Evolutionary conservation across 2,329 filamentous ascomycete genomes (phyloP).

Genomic region (Curvularia sp.): DNA sequence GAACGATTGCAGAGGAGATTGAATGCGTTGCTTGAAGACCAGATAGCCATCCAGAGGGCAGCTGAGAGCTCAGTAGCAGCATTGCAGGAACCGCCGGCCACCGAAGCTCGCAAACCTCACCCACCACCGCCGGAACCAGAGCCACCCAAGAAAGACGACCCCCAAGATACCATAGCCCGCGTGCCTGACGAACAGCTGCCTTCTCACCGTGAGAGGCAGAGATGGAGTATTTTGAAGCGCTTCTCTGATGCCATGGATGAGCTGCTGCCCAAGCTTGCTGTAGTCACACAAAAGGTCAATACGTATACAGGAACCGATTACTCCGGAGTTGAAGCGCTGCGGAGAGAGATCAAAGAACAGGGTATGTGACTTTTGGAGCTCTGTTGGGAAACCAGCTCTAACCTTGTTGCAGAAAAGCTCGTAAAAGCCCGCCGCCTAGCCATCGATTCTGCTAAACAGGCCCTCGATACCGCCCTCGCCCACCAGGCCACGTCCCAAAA

Average conservation of each 20-base stretch:
- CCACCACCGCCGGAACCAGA: constrained; percentile 11
- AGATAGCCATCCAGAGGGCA: constrained; percentile 16
- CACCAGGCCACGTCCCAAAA: constrained; percentile 88
- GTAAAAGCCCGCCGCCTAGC: constrained; percentile 66
- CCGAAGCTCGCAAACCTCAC: constrained; percentile 15
- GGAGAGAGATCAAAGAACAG: constrained; percentile 74
- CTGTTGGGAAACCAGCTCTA: constrained; percentile 12
- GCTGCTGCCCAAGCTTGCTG: constrained; percentile 81
- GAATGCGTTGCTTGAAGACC: constrained; percentile 20
- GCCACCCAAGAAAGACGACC: constrained; percentile 17
- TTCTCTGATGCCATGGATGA: constrained; percentile 85
- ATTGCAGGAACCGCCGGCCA: constrained; percentile 4
- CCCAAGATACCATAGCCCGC: constrained; percentile 38
- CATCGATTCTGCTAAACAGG: constrained; percentile 74
- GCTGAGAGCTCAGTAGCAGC: constrained; percentile 14
- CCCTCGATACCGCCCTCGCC: constrained; percentile 83
- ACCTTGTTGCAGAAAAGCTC: constrained; percentile 54
- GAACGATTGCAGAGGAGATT: constrained; percentile 25
- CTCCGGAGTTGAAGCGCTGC: constrained; percentile 85
- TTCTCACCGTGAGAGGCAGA: constrained; percentile 60
- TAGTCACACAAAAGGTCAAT: constrained; percentile 87
- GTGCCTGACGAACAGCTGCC: constrained; percentile 56
- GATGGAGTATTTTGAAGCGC: constrained; percentile 65
- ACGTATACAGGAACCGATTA: constrained; percentile 88
- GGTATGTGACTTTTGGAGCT: constrained; percentile 50